Percentiles rank a stretch among this genome's conserved stretches.
These are phyloP conservation scores for Nyssa sinensis DNA, from an alignment of 148 eudicot species.

Conservation along the genomic window DNA sequence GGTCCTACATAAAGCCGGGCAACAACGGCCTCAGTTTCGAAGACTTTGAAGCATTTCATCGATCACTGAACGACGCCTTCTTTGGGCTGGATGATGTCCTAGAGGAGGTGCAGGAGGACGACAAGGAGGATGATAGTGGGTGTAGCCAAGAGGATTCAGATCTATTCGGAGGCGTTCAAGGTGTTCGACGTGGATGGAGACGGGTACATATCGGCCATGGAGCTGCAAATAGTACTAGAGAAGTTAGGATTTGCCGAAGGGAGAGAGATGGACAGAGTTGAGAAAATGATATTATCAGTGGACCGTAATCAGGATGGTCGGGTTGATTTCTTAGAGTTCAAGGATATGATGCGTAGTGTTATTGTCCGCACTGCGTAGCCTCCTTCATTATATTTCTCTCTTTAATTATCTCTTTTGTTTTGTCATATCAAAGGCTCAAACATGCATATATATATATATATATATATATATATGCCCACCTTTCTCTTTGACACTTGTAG, in stretches of 20 bases:
- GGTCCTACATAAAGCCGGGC: constrained; percentile 46
- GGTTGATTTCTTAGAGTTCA: constrained; percentile 81
- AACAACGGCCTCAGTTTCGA: constrained; percentile 48
- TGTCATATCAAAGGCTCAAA: too few species aligned
- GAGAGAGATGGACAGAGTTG: constrained; percentile 47
- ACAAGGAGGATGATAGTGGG: too few species aligned
- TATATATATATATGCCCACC: too few species aligned
- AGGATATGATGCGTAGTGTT: constrained; percentile 79
- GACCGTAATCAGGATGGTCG: constrained; percentile 68
- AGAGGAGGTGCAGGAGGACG: too few species aligned
- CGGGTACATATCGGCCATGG: constrained; percentile 80
- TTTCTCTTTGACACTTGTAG: too few species aligned
- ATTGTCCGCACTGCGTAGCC: constrained; percentile 35
- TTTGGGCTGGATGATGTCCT: constrained; percentile 29
- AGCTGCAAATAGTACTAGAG: constrained; percentile 57
- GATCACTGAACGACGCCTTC: constrained; percentile 46
- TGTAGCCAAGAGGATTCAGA: constrained; percentile 61
- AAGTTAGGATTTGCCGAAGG: constrained; percentile 74
- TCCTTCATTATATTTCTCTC: too few species aligned
- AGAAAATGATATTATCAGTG: constrained; percentile 69
- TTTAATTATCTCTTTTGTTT: too few species aligned
- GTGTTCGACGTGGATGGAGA: constrained; percentile 91
- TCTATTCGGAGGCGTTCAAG: constrained; percentile 76
- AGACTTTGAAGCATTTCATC: constrained; percentile 63
- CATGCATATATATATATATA: too few species aligned